Evolutionary conservation across 306 rosid species (phyloP), one percentile per base, ranked within the genome.

Genomic region (Dalbergia cochinchinensis): DNA sequence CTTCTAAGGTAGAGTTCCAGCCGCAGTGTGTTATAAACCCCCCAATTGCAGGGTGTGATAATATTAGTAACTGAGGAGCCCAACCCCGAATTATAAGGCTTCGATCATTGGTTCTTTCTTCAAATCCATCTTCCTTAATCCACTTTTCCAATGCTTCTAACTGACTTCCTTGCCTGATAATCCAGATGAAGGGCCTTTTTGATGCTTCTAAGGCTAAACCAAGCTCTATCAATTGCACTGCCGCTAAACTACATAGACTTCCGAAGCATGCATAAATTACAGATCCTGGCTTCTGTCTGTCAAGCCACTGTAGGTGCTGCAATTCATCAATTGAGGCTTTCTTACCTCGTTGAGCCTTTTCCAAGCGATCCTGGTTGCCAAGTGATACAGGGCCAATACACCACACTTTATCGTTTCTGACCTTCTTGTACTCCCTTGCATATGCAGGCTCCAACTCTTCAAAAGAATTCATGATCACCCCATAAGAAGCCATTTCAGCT

Each of bases 1-100:
- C 89, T 77, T 91, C 93, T 0, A 89, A 55, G 8, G 83, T 85
- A 6, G 93, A 91, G 79, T 91, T 91, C 95, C 92, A 91, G 0
- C 95, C 91, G 58, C 91, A 87, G 13, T 91, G 96, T 0, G 96
- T 87, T 69, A 91, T 13, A 64, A 91, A 91, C 26, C 86, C 91
- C 42, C 90, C 93, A 18, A 81, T 22, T 9, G 90, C 73, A 10
- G 80, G 70, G 41, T 86, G 91, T 7, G 92, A 85, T 0, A 91
- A 79, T 31, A 91, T 83, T 22, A 84, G 45, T 44, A 85, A 65
- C 70, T 91, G 91, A 33, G 92, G 95, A 51, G 92, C 90, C 91
- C 95, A 91, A 5, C 95, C 92, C 11, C 79, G 70, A 39, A 89
- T 87, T 59, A 89, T 2, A 19, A 91, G 78, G 6, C 95, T 78